Conservation (phyloP, 371 early-diverging fungal species). For the Mortierella sp. region DNA sequence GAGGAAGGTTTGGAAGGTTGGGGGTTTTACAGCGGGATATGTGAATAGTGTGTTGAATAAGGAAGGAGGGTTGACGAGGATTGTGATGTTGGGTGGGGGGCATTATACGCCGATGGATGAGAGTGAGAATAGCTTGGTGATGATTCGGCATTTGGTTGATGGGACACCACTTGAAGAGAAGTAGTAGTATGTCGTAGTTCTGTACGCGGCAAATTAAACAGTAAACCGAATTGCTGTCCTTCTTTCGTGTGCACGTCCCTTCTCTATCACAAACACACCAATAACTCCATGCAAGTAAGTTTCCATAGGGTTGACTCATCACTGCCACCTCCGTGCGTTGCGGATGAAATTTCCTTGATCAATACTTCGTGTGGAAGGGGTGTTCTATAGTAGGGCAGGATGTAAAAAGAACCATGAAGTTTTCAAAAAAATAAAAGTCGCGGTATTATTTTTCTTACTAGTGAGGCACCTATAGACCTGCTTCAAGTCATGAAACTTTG, state of each 20-base stretch:
- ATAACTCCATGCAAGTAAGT: no score
- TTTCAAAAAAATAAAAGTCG: background rate
- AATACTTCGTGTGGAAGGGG: no score
- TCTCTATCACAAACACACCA: no score
- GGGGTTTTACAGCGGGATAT: constrained; percentile 68
- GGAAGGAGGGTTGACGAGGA: constrained; percentile 57
- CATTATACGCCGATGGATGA: constrained; percentile 77
- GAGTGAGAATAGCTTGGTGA: constrained; percentile 15
- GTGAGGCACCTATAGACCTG: background rate
- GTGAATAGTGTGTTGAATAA: constrained; percentile 50
- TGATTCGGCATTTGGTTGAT: constrained; percentile 32
- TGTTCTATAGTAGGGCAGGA: no score
- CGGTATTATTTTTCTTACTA: background rate
- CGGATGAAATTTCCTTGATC: no score
- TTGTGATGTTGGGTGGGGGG: constrained; percentile 71
- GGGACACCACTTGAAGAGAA: constrained; percentile 8
- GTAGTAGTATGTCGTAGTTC: background rate
- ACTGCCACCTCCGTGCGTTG: no score
- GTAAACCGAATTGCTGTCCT: no score
- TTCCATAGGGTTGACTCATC: no score
- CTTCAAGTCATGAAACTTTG: constrained; percentile 84
- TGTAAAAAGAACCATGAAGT: background rate
- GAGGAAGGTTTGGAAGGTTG: constrained; percentile 47
- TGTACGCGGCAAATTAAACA: no score
- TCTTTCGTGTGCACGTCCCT: no score